Percentiles rank a stretch among this genome's conserved stretches.
Evolutionary conservation across 2,329 filamentous ascomycete species (phyloP).

Genomic region (Diaporthe aspalathi): DNA sequence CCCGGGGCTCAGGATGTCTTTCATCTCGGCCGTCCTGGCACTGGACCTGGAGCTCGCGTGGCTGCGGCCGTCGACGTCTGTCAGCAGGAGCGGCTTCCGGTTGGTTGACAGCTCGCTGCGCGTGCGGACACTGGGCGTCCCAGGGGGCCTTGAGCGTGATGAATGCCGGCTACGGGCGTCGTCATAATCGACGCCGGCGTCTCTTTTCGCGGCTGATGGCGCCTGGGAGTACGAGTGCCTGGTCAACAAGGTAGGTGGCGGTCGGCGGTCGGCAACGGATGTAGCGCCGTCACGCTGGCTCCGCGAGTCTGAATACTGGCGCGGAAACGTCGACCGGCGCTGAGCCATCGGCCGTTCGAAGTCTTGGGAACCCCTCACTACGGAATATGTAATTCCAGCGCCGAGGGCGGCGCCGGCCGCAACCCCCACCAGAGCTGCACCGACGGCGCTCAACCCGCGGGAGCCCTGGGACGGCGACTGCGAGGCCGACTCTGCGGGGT

Average conservation of each 20-base stretch:
- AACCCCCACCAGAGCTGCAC: conserved; percentile 72
- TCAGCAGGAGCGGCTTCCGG: conserved; percentile 53
- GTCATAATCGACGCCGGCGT: conserved; percentile 53
- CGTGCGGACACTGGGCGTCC: conserved; percentile 49
- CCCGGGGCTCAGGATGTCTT: conserved; percentile 10
- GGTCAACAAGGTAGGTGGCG: conserved; percentile 44
- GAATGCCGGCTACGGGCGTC: conserved; percentile 55
- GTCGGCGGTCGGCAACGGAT: conserved; percentile 47
- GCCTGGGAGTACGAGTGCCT: conserved; percentile 49
- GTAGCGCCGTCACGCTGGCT: conserved; percentile 50
- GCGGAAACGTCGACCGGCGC: conserved; percentile 60
- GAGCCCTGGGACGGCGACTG: conserved; percentile 51
- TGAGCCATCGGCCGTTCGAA: conserved; percentile 54
- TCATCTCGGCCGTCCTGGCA: conserved; percentile 43
- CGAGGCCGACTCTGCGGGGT: conserved; percentile 10
- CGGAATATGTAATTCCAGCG: conserved; percentile 73
- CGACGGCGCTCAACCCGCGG: conserved; percentile 65
- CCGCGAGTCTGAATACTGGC: conserved; percentile 49
- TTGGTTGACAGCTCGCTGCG: conserved; percentile 55
- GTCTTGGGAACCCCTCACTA: conserved; percentile 67
- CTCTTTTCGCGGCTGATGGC: conserved; percentile 45
- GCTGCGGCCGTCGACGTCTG: conserved; percentile 56
- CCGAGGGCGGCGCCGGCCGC: conserved; percentile 80
- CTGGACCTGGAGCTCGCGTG: conserved; percentile 52
- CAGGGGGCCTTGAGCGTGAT: conserved; percentile 50